Evolutionary conservation across 1,139 yeast species (phyloP), one percentile per base, ranked within the genome.

Genomic region (Candida albicans): DNA sequence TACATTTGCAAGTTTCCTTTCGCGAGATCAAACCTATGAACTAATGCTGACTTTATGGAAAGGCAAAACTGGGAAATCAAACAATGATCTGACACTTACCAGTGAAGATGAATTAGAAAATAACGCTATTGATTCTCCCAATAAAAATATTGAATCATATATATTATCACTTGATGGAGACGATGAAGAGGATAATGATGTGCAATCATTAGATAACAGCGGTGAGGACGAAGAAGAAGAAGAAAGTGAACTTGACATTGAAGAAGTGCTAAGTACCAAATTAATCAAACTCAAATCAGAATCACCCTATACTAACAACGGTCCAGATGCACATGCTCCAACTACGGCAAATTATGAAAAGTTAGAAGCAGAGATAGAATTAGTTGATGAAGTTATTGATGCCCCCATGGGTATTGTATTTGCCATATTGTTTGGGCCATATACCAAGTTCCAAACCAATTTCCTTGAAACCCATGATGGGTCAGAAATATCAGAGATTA

Each of bases 1-100:
- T 55, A 77, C 77, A 3, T 91, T 93, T 72, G 96, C 96, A 13
- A 87, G 96, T 49, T 89, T 93, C 57, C 72, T 89, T 5, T 82
- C 95, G 1, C 72, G 98, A 50, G 97, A 91, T 59, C 65, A 81
- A 2, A 87, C 96, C 0, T 79, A 77, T 52, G 87, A 84, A 41
- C 78, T 89, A 50, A 70, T 93, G 54, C 75, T 73, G 42, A 73
- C 80, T 0, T 69, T 83, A 2, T 83, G 90, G 90, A 62, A 49
- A 56, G 56, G 26, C 6, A 50, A 56, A 8, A 63, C 68, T 4
- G 69, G 68, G 1, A 56, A 50, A 53, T 59, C 58, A 39, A 46
- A 37, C 22, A 39, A 39, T 5, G 45, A 40, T 31, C 35, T 22
- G 26, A 10, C 34, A 12, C 40, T 28, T 37, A 39, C 14, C 5